These are phyloP conservation scores for Laetiporus sulphureus DNA, from an alignment of 1,284 basidiomycete genomes.

Conservation along the genomic window DNA sequence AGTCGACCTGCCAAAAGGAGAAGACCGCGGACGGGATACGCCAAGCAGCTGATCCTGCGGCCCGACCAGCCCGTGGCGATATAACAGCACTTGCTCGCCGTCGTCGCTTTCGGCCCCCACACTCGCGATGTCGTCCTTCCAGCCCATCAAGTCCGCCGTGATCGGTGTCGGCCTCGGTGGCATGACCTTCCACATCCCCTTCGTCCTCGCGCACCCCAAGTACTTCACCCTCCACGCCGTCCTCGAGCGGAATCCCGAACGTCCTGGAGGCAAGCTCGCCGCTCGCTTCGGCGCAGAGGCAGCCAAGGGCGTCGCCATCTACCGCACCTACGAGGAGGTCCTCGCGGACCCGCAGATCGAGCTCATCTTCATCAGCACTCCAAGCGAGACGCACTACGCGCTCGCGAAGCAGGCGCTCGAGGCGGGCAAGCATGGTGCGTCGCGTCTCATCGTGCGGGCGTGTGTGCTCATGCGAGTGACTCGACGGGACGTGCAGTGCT, in stretches of 20 bases:
- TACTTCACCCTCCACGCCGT: slow-evolving; percentile 70
- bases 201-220: slow-evolving; percentile 69
- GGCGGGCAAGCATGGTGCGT: slow-evolving; percentile 73
- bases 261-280: slow-evolving; percentile 54
- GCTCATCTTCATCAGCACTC: slow-evolving; percentile 69
- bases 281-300: slow-evolving; percentile 52
- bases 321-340: slow-evolving; percentile 49
- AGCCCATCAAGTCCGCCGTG: slow-evolving; percentile 62
- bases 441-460: background rate
- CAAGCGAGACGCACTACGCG: slow-evolving; percentile 75
- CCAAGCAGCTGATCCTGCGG: too few species aligned
- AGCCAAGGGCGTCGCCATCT: slow-evolving; percentile 38
- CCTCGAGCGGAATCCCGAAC: slow-evolving; percentile 50
- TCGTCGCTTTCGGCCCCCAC: too few species aligned
- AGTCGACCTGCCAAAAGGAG: too few species aligned
- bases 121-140: slow-evolving; percentile 3
- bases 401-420: slow-evolving; percentile 60
- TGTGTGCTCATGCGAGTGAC: background rate
- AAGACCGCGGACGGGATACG: too few species aligned
- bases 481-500: slow-evolving; percentile 42
- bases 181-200: slow-evolving; percentile 75
- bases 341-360: slow-evolving; percentile 56
- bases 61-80: too few species aligned
- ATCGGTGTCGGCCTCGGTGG: slow-evolving; percentile 74
- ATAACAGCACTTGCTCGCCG: too few species aligned